Base-by-base conservation (phyloP, 2,329 filamentous ascomycete species). In the Penicillium occitanis region DNA sequence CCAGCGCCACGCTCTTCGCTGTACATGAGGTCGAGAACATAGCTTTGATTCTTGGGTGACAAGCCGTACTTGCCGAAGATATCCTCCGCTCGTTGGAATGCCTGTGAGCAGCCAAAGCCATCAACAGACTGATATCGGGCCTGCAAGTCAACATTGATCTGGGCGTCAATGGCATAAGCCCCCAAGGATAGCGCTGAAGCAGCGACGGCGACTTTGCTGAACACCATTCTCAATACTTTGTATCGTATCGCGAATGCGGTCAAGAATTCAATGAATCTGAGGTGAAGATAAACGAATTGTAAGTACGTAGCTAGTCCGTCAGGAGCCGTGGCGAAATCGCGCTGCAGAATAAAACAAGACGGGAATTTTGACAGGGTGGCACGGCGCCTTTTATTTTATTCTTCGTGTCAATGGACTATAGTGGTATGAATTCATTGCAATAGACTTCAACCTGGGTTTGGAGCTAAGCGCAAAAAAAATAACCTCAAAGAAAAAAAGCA, bases 41-140 rank as follows among this genome's bases (percentile, higher is more conserved):
- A 70, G 59, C 73, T 73, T 42, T 77, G 76, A 28, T 62, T 62
- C 10, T 62, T 37, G 13, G 42, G 42, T 11, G 60, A 62, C 40
- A 62, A 50, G 0, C 60, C 60, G 13, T 62, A 48, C 14, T 62
- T 62, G 51, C 77, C 77, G 48, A 80, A 73, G 46, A 83, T 77
- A 51, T 79, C 75, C 19, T 75, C 75, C 11, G 80, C 81, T 17
- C 79, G 76, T 6, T 78, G 77, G 68, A 85, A 85, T 5, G 83
- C 83, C 66, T 83, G 77, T 0, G 81, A 83, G 66, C 82, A 77
- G 33, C 83, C 82, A 67, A 84, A 84, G 11, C 82, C 82, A 66
- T 84, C 82, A 51, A 84, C 82, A 5, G 66, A 70, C 69, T 79
- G 77, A 59, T 68, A 73, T 3, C 64, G 69, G 8, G 66, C 64